Evolutionary conservation across 2,329 filamentous ascomycete genomes (phyloP).

Genomic region (Fusarium secorum): DNA sequence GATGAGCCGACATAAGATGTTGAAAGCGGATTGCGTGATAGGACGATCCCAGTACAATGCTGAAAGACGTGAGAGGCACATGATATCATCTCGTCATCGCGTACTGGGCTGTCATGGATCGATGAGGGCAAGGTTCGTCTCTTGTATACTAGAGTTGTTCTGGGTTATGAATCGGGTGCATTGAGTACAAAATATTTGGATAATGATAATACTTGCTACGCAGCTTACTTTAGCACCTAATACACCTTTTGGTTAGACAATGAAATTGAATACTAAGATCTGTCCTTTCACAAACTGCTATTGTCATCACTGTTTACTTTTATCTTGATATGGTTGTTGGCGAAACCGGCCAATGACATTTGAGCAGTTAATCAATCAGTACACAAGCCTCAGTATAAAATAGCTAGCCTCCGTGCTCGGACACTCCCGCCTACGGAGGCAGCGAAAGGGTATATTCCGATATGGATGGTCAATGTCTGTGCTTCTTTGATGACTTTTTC

Average conservation of each 20-base stretch:
- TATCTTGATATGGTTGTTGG: not conserved
- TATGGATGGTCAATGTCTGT: not conserved
- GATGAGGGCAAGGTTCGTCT: not conserved
- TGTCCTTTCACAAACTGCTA: not conserved
- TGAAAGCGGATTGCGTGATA: constrained; percentile 40
- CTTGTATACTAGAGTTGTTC: constrained; percentile 14
- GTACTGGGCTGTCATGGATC: constrained; percentile 6
- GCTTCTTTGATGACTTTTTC: not conserved
- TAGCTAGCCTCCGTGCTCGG: constrained; percentile 27
- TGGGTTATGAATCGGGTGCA: constrained; percentile 18
- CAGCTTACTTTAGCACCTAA: constrained; percentile 9
- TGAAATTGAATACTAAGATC: not conserved
- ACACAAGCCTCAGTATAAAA: constrained; percentile 15
- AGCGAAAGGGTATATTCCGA: constrained; percentile 20
- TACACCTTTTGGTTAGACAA: constrained; percentile 14
- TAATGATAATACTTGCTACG: constrained; percentile 33
- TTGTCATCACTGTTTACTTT: not conserved
- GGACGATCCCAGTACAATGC: constrained; percentile 24
- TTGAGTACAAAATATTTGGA: constrained; percentile 6
- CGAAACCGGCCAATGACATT: constrained; percentile 26
- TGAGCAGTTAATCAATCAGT: constrained; percentile 40
- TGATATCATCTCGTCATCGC: constrained; percentile 7
- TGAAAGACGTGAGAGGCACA: constrained; percentile 23
- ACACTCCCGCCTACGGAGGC: constrained; percentile 25
- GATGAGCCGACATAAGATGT: constrained; percentile 27